These are phyloP conservation scores for Trametes villosa DNA, from an alignment of 768 basidiomycete genomes.

Conservation along the genomic window DNA sequence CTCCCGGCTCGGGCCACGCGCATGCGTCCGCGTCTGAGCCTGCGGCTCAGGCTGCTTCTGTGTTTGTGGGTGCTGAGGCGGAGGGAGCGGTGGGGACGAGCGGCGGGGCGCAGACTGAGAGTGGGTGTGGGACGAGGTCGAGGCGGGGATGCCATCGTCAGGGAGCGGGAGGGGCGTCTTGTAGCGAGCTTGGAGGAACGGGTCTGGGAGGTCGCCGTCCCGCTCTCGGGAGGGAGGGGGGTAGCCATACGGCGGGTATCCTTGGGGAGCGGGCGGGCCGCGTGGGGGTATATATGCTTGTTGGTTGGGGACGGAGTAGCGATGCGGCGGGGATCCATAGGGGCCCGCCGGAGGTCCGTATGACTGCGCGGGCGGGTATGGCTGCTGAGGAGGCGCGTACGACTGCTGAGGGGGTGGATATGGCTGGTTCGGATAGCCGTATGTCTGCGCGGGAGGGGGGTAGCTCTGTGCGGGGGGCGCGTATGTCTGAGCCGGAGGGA, in stretches of 20 bases:
- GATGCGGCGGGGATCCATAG: slow-evolving; percentile 3
- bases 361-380: slow-evolving; percentile 23
- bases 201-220: slow-evolving; percentile 46
- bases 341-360: neutral
- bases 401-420: neutral
- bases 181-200: slow-evolving; percentile 52
- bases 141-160: too few species aligned
- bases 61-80: too few species aligned
- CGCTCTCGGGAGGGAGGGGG: slow-evolving; percentile 4
- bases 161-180: slow-evolving; percentile 60
- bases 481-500: slow-evolving; percentile 21
- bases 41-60: too few species aligned
- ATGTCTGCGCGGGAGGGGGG: neutral
- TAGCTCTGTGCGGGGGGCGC: slow-evolving; percentile 3
- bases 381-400: too few species aligned
- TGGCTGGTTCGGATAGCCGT: slow-evolving; percentile 1
- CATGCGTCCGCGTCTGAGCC: neutral
- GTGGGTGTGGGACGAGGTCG: slow-evolving; percentile 31
- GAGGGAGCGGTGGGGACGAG: neutral
- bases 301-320: slow-evolving; percentile 1
- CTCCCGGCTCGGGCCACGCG: slow-evolving; percentile 13
- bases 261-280: neutral
- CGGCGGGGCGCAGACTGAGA: slow-evolving; percentile 5
- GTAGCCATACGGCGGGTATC: neutral
- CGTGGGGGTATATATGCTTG: slow-evolving; percentile 5